Percentiles rank a stretch among this genome's conserved stretches.
These are phyloP conservation scores for Cladosporium sp. DNA, from an alignment of 2,329 filamentous ascomycete species.

Conservation along the genomic window DNA sequence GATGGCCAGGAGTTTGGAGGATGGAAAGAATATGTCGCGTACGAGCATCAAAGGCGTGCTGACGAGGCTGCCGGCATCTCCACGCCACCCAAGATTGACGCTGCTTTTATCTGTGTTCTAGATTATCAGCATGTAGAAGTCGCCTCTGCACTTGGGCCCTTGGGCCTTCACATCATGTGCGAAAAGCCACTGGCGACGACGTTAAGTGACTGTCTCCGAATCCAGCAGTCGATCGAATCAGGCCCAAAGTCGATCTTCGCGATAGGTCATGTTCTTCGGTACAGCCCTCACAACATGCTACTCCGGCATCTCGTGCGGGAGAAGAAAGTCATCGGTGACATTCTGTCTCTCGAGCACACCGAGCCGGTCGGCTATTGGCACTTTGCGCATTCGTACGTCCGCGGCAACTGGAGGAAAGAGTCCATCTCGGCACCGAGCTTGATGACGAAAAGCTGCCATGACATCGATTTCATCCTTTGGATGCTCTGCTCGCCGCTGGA, in stretches of 20 bases:
- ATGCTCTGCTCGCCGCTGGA: slow-evolving; percentile 65
- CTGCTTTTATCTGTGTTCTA: slow-evolving; percentile 66
- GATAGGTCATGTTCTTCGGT: slow-evolving; percentile 88
- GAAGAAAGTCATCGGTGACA: slow-evolving; percentile 71
- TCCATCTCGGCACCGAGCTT: slow-evolving; percentile 71
- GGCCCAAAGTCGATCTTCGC: slow-evolving; percentile 58
- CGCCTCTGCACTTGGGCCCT: slow-evolving; percentile 63
- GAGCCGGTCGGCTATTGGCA: slow-evolving; percentile 97
- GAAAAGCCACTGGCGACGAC: slow-evolving; percentile 89
- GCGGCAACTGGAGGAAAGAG: slow-evolving; percentile 88
- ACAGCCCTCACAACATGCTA: slow-evolving; percentile 86
- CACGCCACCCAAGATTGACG: slow-evolving; percentile 41
- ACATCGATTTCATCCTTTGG: slow-evolving; percentile 91
- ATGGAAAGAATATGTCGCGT: slow-evolving; percentile 72
- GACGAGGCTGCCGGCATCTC: slow-evolving; percentile 43
- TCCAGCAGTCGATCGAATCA: slow-evolving; percentile 38
- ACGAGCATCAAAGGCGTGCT: slow-evolving; percentile 58
- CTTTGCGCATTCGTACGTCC: slow-evolving; percentile 83
- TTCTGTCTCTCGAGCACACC: slow-evolving; percentile 81
- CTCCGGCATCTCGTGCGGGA: slow-evolving; percentile 71
- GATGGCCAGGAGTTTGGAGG: slow-evolving; percentile 56
- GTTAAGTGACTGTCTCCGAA: slow-evolving; percentile 68
- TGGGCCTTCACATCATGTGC: slow-evolving; percentile 76
- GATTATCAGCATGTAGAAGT: slow-evolving; percentile 86
- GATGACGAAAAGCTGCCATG: slow-evolving; percentile 92